Percentiles rank a stretch among this genome's conserved stretches.
These are phyloP conservation scores for Ajuga reptans DNA, from an alignment of 305 asterid genomes.

Conservation along the genomic window DNA sequence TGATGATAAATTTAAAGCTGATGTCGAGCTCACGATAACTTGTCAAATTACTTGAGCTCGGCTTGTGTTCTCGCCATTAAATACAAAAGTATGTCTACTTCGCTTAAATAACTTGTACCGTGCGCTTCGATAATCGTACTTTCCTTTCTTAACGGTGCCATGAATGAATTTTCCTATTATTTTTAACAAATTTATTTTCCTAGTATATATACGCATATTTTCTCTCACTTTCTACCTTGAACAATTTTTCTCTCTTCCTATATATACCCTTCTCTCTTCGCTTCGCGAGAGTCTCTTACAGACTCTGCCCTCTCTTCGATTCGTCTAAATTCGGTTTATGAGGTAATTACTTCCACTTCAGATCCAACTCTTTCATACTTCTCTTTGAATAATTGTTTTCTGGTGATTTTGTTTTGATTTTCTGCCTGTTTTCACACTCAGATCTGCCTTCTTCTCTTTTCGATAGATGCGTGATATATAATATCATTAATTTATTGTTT, in stretches of 20 bases:
- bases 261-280: background rate
- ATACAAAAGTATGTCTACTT: background rate
- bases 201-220: background rate
- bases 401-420: background rate
- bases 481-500: background rate
- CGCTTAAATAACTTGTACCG: background rate
- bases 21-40: too few species aligned
- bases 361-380: slow-evolving; percentile 2
- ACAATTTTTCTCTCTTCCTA: background rate
- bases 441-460: slow-evolving; percentile 27
- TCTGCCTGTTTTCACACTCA: background rate
- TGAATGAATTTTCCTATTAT: background rate
- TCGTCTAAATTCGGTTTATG: slow-evolving; percentile 44
- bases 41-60: too few species aligned
- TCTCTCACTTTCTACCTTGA: background rate
- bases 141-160: slow-evolving; percentile 7
- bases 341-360: slow-evolving; percentile 28
- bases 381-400: too few species aligned
- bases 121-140: slow-evolving; percentile 24
- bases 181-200: background rate
- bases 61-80: too few species aligned
- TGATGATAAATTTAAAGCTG: too few species aligned
- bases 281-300: slow-evolving; percentile 31
- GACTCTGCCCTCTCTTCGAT: slow-evolving; percentile 39
- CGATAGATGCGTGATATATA: background rate